These are phyloP conservation scores for Neoboletus subvelutipes DNA, from an alignment of 768 basidiomycete species.

Conservation along the genomic window DNA sequence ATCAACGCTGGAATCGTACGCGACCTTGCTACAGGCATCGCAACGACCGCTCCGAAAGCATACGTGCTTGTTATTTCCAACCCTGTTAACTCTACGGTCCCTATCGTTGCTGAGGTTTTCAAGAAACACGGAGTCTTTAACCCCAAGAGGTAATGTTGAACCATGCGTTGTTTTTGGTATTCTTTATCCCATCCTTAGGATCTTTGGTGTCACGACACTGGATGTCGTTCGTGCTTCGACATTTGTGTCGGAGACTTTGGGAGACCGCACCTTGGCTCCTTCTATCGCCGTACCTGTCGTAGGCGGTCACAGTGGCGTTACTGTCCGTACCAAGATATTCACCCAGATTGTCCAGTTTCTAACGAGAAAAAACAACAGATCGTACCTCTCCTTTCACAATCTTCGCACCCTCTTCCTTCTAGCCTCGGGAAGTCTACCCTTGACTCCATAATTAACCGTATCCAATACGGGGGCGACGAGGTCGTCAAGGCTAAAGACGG, in stretches of 20 bases:
- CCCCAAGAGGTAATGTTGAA: slow-evolving; percentile 69
- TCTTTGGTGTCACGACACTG: slow-evolving; percentile 97
- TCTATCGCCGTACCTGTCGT: slow-evolving; percentile 83
- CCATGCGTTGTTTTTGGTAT: not conserved
- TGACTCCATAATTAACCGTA: slow-evolving; percentile 72
- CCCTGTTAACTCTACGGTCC: slow-evolving; percentile 99
- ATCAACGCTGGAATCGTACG: slow-evolving; percentile 98
- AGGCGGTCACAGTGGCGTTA: slow-evolving; percentile 92
- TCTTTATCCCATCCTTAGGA: slow-evolving; percentile 41
- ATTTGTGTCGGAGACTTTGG: slow-evolving; percentile 81
- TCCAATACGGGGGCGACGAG: slow-evolving; percentile 96
- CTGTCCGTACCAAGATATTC: slow-evolving; percentile 44
- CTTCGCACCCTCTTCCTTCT: slow-evolving; percentile 73
- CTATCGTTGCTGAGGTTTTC: slow-evolving; percentile 92
- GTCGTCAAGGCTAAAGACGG: slow-evolving; percentile 98
- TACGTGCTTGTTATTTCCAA: slow-evolving; percentile 97
- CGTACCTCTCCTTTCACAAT: slow-evolving; percentile 90
- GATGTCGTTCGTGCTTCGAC: slow-evolving; percentile 98
- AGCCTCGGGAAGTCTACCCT: slow-evolving; percentile 45
- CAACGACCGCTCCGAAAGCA: slow-evolving; percentile 81
- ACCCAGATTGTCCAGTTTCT: not conserved
- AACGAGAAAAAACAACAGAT: slow-evolving; percentile 49
- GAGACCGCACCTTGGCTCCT: slow-evolving; percentile 58
- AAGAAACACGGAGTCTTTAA: slow-evolving; percentile 92
- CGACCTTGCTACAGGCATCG: slow-evolving; percentile 89